A percentile compares a stretch with the other conserved stretches of the same genome.
Conservation (phyloP, 371 early-diverging fungal species). For the Saksenaea oblongispora region DNA sequence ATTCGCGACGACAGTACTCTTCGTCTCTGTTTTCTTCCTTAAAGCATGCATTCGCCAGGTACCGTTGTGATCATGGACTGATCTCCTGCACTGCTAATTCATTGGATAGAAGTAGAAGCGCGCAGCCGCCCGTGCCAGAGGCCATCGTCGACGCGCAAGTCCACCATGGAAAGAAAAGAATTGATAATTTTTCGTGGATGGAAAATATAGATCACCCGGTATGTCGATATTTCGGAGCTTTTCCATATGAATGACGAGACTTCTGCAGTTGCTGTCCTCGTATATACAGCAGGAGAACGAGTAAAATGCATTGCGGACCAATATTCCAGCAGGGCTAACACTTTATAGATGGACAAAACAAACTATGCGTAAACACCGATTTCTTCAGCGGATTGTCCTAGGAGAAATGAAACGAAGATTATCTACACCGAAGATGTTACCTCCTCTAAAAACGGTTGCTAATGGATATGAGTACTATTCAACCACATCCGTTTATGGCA, state of each 20-base stretch:
- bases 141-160: conserved; percentile 37
- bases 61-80: background rate
- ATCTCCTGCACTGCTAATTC: background rate
- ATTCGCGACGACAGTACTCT: background rate
- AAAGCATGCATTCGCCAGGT: conserved; percentile 7
- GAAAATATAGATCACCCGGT: conserved; percentile 54
- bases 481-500: conserved; percentile 55
- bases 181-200: conserved; percentile 66
- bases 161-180: conserved; percentile 45
- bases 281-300: conserved; percentile 62
- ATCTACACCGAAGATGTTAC: conserved; percentile 40
- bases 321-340: background rate
- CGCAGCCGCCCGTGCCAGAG: conserved; percentile 41
- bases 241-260: background rate
- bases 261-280: conserved; percentile 39
- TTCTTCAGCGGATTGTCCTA: conserved; percentile 36
- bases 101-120: conserved; percentile 13
- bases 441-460: conserved; percentile 55
- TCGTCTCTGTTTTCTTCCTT: conserved; percentile 5
- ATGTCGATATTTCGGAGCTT: conserved; percentile 13
- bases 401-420: conserved; percentile 61
- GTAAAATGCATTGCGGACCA: conserved; percentile 24
- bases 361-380: conserved; percentile 29
- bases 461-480: conserved; percentile 68
- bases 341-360: conserved; percentile 28